Conservation (phyloP, 768 basidiomycete species). For the Hebeloma cylindrosporum region DNA sequence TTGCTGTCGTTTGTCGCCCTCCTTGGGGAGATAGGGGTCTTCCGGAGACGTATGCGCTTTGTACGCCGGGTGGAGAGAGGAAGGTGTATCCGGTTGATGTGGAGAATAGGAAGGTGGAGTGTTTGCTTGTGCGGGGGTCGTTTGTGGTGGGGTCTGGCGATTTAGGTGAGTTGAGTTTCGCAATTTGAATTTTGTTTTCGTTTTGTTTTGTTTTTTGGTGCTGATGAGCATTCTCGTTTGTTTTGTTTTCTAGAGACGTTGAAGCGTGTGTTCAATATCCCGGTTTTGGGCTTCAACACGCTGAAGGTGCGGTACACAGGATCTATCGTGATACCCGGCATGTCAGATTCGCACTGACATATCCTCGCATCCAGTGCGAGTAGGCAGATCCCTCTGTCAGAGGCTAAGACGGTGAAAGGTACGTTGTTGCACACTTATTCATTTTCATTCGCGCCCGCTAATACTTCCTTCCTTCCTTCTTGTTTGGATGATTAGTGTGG, state of each 20-base stretch:
- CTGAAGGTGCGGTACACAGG: slow-evolving; percentile 49
- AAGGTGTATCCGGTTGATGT: slow-evolving; percentile 69
- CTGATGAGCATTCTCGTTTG: too few relatives aligned
- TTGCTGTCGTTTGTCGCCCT: not conserved
- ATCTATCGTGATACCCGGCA: slow-evolving; percentile 67
- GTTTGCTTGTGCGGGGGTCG: slow-evolving; percentile 56
- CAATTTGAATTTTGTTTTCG: not conserved
- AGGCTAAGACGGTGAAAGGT: slow-evolving; percentile 60
- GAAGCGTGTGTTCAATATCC: slow-evolving; percentile 32
- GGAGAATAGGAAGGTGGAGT: slow-evolving; percentile 50
- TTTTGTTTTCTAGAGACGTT: slow-evolving; percentile 39
- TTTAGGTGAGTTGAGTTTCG: slow-evolving; percentile 42
- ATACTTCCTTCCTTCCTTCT: too few relatives aligned
- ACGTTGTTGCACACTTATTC: not conserved
- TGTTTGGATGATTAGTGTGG: slow-evolving; percentile 46
- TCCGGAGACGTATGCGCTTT: slow-evolving; percentile 51
- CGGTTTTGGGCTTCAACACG: not conserved
- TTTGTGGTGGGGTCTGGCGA: slow-evolving; percentile 54
- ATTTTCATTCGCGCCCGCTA: not conserved
- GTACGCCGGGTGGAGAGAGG: slow-evolving; percentile 49
- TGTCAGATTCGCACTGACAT: slow-evolving; percentile 78
- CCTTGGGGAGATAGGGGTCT: not conserved
- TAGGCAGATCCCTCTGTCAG: slow-evolving; percentile 61
- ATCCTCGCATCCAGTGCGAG: slow-evolving; percentile 76
- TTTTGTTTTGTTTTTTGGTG: slow-evolving; percentile 19